A percentile compares a stretch with the other conserved stretches of the same genome.
Evolutionary conservation across 2,329 filamentous ascomycete genomes (phyloP).

Genomic region (Pleoardoris graminearum): DNA sequence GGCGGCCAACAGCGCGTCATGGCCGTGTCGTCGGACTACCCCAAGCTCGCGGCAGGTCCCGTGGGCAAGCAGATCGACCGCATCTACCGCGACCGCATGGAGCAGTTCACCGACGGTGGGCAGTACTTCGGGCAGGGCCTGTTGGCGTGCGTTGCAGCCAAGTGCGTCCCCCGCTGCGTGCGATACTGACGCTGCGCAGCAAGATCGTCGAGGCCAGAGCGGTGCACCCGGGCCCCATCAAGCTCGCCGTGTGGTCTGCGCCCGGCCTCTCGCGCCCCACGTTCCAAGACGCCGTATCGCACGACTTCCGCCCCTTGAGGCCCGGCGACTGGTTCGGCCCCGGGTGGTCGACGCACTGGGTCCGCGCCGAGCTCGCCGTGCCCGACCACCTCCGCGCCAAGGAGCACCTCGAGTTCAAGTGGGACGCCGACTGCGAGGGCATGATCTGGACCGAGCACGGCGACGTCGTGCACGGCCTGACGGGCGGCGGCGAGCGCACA

Average conservation of each 20-base stretch:
- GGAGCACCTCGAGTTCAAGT: constrained; percentile 89
- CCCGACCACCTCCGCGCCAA: constrained; percentile 73
- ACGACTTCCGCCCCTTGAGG: constrained; percentile 73
- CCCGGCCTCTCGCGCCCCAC: constrained; percentile 77
- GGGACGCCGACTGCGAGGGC: constrained; percentile 95
- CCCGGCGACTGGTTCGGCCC: constrained; percentile 85
- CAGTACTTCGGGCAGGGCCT: constrained; percentile 74
- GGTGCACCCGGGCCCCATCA: constrained; percentile 74
- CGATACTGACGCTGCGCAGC: constrained; percentile 45
- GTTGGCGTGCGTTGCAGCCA: constrained; percentile 59
- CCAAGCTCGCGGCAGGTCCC: constrained; percentile 41
- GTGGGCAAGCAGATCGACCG: constrained; percentile 64
- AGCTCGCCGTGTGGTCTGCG: constrained; percentile 84
- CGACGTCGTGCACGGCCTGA: constrained; percentile 87
- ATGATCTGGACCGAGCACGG: constrained; percentile 90
- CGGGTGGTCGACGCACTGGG: constrained; percentile 98
- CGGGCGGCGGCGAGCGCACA: constrained; percentile 81
- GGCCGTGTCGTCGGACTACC: constrained; percentile 34
- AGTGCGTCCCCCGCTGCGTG: neutral
- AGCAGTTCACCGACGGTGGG: constrained; percentile 76
- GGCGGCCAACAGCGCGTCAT: constrained; percentile 41
- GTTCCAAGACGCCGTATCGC: constrained; percentile 80
- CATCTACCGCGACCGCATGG: constrained; percentile 83
- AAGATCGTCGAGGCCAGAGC: constrained; percentile 72
- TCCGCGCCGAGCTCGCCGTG: constrained; percentile 78